A percentile compares a stretch with the other conserved stretches of the same genome.
These are phyloP conservation scores for Mycena kentingensis DNA, from an alignment of 768 basidiomycete genomes.

Conservation along the genomic window DNA sequence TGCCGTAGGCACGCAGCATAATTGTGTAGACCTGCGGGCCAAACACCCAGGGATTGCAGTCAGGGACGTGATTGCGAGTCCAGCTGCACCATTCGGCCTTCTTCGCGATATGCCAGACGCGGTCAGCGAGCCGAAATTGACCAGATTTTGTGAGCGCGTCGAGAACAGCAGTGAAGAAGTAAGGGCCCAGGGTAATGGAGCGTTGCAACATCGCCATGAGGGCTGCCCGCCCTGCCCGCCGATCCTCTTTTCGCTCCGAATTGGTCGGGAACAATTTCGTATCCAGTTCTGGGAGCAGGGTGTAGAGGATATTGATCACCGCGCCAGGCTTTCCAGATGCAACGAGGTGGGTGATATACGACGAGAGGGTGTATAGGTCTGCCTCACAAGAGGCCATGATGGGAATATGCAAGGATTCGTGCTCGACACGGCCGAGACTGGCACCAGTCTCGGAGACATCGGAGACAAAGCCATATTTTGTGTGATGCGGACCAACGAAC, in stretches of 20 bases:
- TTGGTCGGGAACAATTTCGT: constrained; percentile 34
- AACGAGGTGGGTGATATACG: constrained; percentile 54
- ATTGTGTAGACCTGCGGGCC: constrained; percentile 69
- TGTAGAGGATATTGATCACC: constrained; percentile 51
- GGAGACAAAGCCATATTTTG: neutral
- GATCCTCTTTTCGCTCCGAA: constrained; percentile 25
- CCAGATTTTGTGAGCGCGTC: constrained; percentile 62
- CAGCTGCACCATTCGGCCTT: constrained; percentile 61
- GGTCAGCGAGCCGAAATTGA: constrained; percentile 55
- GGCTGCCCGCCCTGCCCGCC: constrained; percentile 24
- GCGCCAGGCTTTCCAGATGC: constrained; percentile 48
- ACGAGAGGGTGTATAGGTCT: constrained; percentile 51
- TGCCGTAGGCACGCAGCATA: constrained; percentile 65
- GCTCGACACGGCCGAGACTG: constrained; percentile 1
- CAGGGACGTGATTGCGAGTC: constrained; percentile 27
- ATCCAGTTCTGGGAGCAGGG: constrained; percentile 56
- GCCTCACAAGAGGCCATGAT: constrained; percentile 27
- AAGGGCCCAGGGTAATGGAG: constrained; percentile 56
- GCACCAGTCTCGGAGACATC: neutral
- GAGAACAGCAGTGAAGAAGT: constrained; percentile 59
- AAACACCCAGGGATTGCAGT: constrained; percentile 59
- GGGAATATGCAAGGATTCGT: constrained; percentile 11
- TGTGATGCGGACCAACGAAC: neutral
- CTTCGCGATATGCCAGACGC: constrained; percentile 64
- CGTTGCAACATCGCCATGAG: constrained; percentile 38